Base-by-base conservation (phyloP, 257 asterid genomes). In the Nicotiana obtusifolia region DNA sequence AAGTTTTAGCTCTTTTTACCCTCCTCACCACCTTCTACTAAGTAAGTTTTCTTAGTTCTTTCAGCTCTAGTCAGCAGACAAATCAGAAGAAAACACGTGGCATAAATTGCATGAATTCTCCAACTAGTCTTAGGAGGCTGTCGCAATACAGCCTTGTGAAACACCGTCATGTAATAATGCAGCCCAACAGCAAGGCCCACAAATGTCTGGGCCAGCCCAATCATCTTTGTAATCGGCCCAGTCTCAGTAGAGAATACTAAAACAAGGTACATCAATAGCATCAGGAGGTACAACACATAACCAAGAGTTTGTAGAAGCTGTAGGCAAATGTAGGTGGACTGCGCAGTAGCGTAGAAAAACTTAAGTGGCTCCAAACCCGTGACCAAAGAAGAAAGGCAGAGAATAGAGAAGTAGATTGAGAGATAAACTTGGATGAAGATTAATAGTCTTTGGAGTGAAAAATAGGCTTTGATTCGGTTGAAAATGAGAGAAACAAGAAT, bases 101-200 rank as follows among this genome's bases (percentile, higher is more conserved):
- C 97, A 64, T 92, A 95, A 3, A 95, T 49, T 3, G 86, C 96
- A 22, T 95, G 97, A 8, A 88, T 90, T 64, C 87, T 91, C 98
- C 98, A 95, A 49, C 91, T 90, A 2, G 92, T 91, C 88, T 88
- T 94, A 13, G 99, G 99, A 67, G 94, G 97, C 71, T 92, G 97
- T 77, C 82, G 94, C 87, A 93, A 26, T 24, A 95, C 97, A 0
- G 97, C 94, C 86, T 87, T 87, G 26, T 92, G 98, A 85, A 92
- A 95, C 86, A 95, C 98, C 87, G 88, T 86, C 93, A 92, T 84
- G 81, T 94, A 95, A 78, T 93, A 92, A 88, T 95, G 99, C 15
- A 95, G 92, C 81, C 99, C 99, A 83, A 95, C 92, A 0, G 97
- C 87, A 24, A 92, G 91, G 90, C 99, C 99, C 91, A 94, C 98